A percentile compares a stretch with the other conserved stretches of the same genome.
Conservation (phyloP, 2,329 filamentous ascomycete genomes). For the Tolypocladium endophyticum region DNA sequence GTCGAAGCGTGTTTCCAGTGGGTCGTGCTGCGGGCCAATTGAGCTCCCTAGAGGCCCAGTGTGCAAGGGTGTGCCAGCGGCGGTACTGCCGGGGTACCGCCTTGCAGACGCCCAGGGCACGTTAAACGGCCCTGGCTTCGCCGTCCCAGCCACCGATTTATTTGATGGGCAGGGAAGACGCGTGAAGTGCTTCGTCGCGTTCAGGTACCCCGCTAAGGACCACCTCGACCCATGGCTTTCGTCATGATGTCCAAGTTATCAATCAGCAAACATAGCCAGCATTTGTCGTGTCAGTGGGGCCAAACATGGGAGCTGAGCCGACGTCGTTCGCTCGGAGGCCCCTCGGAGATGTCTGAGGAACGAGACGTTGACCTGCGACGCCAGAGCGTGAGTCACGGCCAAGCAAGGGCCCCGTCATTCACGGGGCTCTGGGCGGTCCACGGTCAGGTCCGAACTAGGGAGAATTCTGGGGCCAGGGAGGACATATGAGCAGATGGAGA, state of each 20-base stretch:
- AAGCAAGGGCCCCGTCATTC: not conserved
- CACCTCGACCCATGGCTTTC: conserved; percentile 7
- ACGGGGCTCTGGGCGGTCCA: not conserved
- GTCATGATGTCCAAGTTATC: conserved; percentile 13
- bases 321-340: conserved; percentile 9
- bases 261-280: conserved; percentile 18
- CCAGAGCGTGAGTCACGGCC: not conserved
- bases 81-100: conserved; percentile 3
- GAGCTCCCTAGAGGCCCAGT: conserved; percentile 8
- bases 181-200: conserved; percentile 11
- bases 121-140: not conserved
- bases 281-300: conserved; percentile 10
- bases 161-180: conserved; percentile 3
- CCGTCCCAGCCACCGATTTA: conserved; percentile 8
- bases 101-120: not conserved
- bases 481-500: not conserved
- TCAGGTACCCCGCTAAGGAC: conserved; percentile 7
- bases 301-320: conserved; percentile 5
- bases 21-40: conserved; percentile 12
- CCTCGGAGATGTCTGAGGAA: conserved; percentile 5
- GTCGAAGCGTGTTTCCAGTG: conserved; percentile 19
- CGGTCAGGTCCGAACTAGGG: not conserved
- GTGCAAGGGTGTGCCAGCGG: not conserved
- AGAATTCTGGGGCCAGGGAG: not conserved
- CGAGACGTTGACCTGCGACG: not conserved